Evolutionary conservation across 2,329 filamentous ascomycete genomes (phyloP).

Genomic region (Didymella glomerata): DNA sequence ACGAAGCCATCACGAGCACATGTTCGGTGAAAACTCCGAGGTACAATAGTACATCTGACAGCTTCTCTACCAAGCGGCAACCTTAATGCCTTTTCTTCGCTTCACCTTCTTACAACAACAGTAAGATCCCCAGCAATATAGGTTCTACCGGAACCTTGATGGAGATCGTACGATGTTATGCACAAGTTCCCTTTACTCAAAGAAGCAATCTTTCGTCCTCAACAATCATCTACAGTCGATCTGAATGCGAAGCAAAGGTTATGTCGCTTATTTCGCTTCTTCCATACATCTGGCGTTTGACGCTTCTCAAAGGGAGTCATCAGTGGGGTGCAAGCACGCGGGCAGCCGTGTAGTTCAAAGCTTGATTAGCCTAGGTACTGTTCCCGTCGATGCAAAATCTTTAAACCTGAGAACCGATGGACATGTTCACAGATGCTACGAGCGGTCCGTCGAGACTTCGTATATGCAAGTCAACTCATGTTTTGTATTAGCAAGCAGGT

Average conservation of each 20-base stretch:
- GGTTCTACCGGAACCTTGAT: neutral
- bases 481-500: neutral
- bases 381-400: neutral
- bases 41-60: neutral
- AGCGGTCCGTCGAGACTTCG: neutral
- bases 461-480: neutral
- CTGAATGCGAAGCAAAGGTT: neutral
- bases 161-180: conserved; percentile 1
- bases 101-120: conserved; percentile 10
- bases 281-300: neutral
- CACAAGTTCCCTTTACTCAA: neutral
- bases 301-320: neutral
- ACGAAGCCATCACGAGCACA: neutral
- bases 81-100: conserved; percentile 3
- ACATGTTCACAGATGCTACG: conserved; percentile 1
- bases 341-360: neutral
- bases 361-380: neutral
- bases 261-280: neutral
- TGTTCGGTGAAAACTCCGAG: neutral
- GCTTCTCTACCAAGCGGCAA: conserved; percentile 1
- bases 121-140: neutral
- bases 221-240: conserved; percentile 3
- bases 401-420: neutral
- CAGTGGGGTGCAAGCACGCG: conserved; percentile 1
- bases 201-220: neutral